Conservation (phyloP, 2,329 filamentous ascomycete species). For the Claviceps pusilla region DNA sequence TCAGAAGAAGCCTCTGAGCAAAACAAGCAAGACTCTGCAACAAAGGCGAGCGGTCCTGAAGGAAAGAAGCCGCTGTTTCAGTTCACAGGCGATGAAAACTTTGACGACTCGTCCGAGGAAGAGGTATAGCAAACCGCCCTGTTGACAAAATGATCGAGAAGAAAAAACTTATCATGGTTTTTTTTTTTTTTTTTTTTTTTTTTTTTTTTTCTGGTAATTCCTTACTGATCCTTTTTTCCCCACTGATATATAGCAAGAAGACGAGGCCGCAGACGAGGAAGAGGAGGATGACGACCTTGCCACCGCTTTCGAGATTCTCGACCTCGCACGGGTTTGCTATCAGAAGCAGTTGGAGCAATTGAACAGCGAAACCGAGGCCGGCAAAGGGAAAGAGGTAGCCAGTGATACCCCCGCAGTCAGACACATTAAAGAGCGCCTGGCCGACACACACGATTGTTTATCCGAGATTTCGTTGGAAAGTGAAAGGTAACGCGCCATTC, state of each 20-base stretch:
- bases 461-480: slow-evolving; percentile 96
- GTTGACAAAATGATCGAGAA: background rate
- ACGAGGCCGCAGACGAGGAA: slow-evolving; percentile 19
- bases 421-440: slow-evolving; percentile 69
- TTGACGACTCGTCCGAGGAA: slow-evolving; percentile 67
- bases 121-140: slow-evolving; percentile 29
- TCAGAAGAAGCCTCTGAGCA: slow-evolving; percentile 24
- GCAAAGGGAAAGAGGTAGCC: slow-evolving; percentile 28
- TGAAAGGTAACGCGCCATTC: slow-evolving; percentile 44
- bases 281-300: slow-evolving; percentile 56
- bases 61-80: slow-evolving; percentile 70
- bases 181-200: too few species aligned
- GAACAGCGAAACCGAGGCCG: slow-evolving; percentile 17
- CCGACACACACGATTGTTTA: slow-evolving; percentile 85
- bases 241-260: slow-evolving; percentile 17
- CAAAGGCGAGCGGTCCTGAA: slow-evolving; percentile 19
- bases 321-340: slow-evolving; percentile 57
- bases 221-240: background rate
- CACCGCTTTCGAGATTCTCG: slow-evolving; percentile 70
- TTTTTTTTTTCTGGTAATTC: too few species aligned
- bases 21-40: slow-evolving; percentile 20
- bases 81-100: slow-evolving; percentile 89
- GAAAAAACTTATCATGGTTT: too few species aligned
- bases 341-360: slow-evolving; percentile 35
- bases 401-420: slow-evolving; percentile 28